Evolutionary conservation across 1,284 basidiomycete species (phyloP), one percentile per base, ranked within the genome.

Genomic region (Thelephora terrestris): DNA sequence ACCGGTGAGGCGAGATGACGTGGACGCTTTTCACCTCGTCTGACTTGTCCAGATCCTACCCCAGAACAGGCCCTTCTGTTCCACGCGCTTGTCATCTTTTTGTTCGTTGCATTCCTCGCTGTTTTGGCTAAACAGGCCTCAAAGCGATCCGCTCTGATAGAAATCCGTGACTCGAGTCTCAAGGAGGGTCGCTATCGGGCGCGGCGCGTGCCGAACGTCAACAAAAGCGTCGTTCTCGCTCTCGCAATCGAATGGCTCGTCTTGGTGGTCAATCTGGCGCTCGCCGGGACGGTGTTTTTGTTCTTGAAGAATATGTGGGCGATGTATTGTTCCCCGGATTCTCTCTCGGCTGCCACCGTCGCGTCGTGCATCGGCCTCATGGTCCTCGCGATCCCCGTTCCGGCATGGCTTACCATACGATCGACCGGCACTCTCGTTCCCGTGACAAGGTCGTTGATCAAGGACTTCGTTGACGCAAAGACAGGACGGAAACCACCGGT

Each of bases 51-150:
- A 32, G 29, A 32, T 32, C 29, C 29, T 12, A 32, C 29, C 29
- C 29, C 29, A 32, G 29, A 32, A 32, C 46, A 47, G 25, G 39
- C 21, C 5, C 36, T 47, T 20, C 20, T 47, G 23, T 34, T 21
- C 25, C 21, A 34, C 25, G 27, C 34, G 18, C 37, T 47, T 12
- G 35, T 27, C n/a, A 25, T 27, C 14, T 24, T 27, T 20, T 39
- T 47, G 18, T 39, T 47, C 23, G 46, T 37, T 24, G 46, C 46
- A 17, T 39, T 47, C 25, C 34, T 39, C 5, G 46, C 46, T 16
- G 29, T 38, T 20, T 37, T 47, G 16, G 46, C 34, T 17, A 47
- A 47, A 24, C 35, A 47, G 25, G 36, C 34, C 34, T 25, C 39
- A 10, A 47, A 39, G 14, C 35, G 39, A 23, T 47, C 32, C 27